Evolutionary conservation across 2,329 filamentous ascomycete genomes (phyloP).

Genomic region (Diaporthe sp.): DNA sequence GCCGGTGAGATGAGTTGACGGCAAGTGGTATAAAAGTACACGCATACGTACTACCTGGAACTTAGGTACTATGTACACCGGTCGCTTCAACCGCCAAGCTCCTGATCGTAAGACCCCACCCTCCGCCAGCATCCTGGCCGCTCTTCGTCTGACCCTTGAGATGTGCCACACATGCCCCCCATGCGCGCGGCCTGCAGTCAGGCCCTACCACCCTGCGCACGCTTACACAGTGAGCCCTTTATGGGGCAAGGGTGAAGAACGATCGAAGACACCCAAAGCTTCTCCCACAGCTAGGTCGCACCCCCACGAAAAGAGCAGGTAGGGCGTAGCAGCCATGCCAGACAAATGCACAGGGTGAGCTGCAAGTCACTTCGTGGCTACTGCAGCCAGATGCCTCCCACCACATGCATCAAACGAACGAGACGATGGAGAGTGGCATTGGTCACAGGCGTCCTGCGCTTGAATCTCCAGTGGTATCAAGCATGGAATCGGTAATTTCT

Average conservation of each 20-base stretch:
- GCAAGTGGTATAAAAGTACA: not conserved
- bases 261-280: conserved; percentile 24
- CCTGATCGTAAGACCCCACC: conserved; percentile 31
- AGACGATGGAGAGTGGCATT: not conserved
- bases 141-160: conserved; percentile 2
- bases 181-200: conserved; percentile 22
- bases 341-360: conserved; percentile 12
- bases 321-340: conserved; percentile 16
- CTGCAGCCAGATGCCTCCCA: conserved; percentile 7
- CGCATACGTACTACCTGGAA: not conserved
- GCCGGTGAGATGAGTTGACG: not conserved
- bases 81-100: conserved; percentile 16
- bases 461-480: not conserved
- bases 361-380: conserved; percentile 20
- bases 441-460: not conserved
- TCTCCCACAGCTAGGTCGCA: not conserved
- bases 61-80: conserved; percentile 11
- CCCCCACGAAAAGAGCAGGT: conserved; percentile 4
- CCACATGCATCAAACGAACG: conserved; percentile 9
- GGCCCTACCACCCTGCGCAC: conserved; percentile 22
- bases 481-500: not conserved
- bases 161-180: conserved; percentile 21
- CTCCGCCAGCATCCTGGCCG: conserved; percentile 10
- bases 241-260: conserved; percentile 10
- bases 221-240: conserved; percentile 10